Percentiles rank a stretch among this genome's conserved stretches.
These are phyloP conservation scores for Paraphaeosphaeria minitans DNA, from an alignment of 2,329 filamentous ascomycete species.

Conservation along the genomic window DNA sequence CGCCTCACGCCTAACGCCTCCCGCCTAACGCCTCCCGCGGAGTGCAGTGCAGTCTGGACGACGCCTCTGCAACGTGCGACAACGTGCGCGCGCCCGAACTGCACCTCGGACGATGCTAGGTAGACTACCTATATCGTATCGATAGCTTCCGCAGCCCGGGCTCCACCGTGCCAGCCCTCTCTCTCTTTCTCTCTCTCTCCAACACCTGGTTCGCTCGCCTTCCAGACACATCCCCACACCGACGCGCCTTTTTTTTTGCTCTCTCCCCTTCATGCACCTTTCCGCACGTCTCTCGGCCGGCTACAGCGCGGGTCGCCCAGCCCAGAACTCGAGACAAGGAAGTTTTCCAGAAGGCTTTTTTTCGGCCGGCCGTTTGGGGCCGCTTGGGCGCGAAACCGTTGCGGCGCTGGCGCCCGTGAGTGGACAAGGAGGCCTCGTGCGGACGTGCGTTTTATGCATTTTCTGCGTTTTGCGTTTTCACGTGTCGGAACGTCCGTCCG, in stretches of 20 bases:
- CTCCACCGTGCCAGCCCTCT: neutral
- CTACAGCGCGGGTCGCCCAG: neutral
- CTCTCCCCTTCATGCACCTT: no score
- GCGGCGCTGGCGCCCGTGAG: neutral
- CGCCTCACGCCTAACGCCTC: no score
- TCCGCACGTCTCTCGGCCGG: slow-evolving; percentile 4
- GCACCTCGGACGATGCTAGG: neutral
- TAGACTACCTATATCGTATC: no score
- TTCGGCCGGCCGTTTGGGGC: neutral
- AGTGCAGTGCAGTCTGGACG: no score
- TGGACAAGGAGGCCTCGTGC: no score
- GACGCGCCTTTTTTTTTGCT: slow-evolving; percentile 2
- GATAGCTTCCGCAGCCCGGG: neutral
- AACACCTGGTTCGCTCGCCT: neutral
- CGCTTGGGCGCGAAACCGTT: neutral
- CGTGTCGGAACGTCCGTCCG: no score
- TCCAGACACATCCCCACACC: neutral
- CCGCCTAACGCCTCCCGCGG: no score
- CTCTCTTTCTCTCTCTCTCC: neutral
- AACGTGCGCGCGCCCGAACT: neutral
- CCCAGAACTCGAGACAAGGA: neutral
- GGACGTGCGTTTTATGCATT: no score
- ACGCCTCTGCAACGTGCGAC: neutral
- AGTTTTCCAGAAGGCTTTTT: slow-evolving; percentile 9
- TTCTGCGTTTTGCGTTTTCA: neutral